Conservation (phyloP, 2,329 filamentous ascomycete species). For the Mycocentrospora acerina region DNA sequence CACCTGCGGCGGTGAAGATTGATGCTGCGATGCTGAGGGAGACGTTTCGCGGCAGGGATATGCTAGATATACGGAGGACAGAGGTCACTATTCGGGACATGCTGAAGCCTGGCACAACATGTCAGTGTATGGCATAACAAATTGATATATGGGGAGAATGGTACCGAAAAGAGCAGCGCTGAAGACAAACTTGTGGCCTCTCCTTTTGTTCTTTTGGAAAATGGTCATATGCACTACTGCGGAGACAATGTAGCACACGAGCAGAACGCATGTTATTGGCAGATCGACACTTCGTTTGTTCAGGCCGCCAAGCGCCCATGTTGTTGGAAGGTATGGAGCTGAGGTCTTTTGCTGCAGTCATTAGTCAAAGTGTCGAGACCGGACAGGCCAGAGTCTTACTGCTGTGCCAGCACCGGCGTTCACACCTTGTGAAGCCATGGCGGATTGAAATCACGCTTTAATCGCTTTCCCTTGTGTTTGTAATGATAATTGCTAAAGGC, state of each 20-base stretch:
- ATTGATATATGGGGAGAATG: not conserved
- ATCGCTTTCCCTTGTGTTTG: not conserved
- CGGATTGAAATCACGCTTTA: not conserved
- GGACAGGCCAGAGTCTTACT: too few species aligned
- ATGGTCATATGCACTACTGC: conserved; percentile 45
- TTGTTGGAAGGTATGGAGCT: conserved; percentile 24
- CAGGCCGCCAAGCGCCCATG: conserved; percentile 39
- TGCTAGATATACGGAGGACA: conserved; percentile 33
- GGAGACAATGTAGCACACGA: conserved; percentile 40
- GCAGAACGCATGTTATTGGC: conserved; percentile 43
- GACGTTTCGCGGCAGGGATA: conserved; percentile 42
- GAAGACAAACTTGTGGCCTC: conserved; percentile 45
- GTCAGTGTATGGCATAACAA: not conserved
- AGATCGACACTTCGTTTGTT: conserved; percentile 40
- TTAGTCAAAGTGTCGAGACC: too few species aligned
- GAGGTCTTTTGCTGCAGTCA: too few species aligned
- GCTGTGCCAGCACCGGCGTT: too few species aligned
- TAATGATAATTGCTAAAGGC: too few species aligned
- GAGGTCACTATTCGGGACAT: conserved; percentile 47
- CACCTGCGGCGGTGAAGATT: conserved; percentile 71
- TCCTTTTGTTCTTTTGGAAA: conserved; percentile 39
- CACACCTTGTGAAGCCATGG: too few species aligned
- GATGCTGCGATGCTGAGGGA: conserved; percentile 58
- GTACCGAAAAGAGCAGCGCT: conserved; percentile 40
- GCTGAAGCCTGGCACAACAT: conserved; percentile 37